Evolutionary conservation across 371 early-diverging fungal species (phyloP).

Genomic region (Massospora cicadina): DNA sequence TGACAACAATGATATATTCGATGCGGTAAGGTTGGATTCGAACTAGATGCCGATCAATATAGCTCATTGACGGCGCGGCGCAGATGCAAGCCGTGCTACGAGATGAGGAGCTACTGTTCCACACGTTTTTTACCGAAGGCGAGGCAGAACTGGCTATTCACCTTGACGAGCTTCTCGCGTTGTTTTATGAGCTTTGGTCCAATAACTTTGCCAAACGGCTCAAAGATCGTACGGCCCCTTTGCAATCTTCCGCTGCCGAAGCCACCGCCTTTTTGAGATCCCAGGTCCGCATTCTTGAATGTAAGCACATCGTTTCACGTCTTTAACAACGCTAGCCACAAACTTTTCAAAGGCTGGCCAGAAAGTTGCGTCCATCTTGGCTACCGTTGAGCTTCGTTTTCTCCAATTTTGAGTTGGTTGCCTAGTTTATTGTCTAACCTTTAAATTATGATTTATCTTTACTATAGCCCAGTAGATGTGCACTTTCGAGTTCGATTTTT

Average conservation of each 20-base stretch:
- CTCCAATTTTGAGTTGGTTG: too few species aligned
- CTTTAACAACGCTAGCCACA: not conserved
- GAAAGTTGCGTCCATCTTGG: not conserved
- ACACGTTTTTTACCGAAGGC: conserved; percentile 1
- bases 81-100: not conserved
- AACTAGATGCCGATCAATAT: not conserved
- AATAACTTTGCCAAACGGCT: not conserved
- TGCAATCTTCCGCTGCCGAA: not conserved
- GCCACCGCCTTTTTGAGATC: not conserved
- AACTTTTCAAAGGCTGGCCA: not conserved
- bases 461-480: too few species aligned
- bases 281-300: not conserved
- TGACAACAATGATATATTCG: not conserved
- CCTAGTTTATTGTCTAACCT: too few species aligned
- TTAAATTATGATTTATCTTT: too few species aligned
- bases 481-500: too few species aligned
- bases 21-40: not conserved
- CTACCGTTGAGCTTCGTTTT: not conserved
- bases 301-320: not conserved
- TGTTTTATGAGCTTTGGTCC: not conserved
- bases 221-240: not conserved
- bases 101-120: conserved; percentile 1
- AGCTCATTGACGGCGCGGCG: not conserved
- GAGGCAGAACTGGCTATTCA: not conserved
- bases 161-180: not conserved